A percentile compares a stretch with the other conserved stretches of the same genome.
Evolutionary conservation across 2,329 filamentous ascomycete genomes (phyloP).

Genomic region (Colletotrichum lentis): DNA sequence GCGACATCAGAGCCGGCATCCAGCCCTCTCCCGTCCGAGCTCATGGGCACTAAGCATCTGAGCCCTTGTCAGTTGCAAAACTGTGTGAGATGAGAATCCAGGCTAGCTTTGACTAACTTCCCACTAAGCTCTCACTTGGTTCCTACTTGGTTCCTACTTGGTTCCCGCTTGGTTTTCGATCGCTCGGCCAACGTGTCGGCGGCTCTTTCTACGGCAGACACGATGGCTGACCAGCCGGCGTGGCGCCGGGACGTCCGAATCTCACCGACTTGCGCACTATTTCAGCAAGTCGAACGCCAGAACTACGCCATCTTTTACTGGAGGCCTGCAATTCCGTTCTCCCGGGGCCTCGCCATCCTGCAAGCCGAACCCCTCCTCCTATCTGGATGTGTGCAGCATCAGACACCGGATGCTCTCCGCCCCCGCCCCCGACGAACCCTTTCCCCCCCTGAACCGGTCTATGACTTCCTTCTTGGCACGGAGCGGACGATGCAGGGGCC

Average conservation of each 20-base stretch:
- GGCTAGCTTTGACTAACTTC: neutral
- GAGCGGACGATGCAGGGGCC: neutral
- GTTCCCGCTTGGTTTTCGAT: neutral
- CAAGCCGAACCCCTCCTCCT: neutral
- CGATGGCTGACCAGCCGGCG: neutral
- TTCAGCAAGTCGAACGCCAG: neutral
- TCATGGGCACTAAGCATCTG: neutral
- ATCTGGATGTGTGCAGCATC: neutral
- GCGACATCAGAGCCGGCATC: neutral
- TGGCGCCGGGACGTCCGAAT: constrained; percentile 1
- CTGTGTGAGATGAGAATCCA: neutral
- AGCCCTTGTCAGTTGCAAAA: neutral
- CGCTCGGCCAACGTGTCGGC: neutral
- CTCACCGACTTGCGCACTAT: neutral
- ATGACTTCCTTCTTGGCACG: neutral
- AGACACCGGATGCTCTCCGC: neutral
- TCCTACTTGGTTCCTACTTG: neutral
- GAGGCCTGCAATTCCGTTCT: neutral
- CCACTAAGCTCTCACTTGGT: neutral
- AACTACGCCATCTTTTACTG: neutral
- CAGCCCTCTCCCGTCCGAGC: neutral
- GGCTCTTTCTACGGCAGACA: neutral
- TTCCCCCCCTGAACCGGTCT: neutral
- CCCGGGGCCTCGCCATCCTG: neutral
- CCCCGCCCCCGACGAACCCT: neutral